Percentiles rank a stretch among this genome's conserved stretches.
Conservation (phyloP, 495 filamentous ascomycete species). For the Xylaria acuta region DNA sequence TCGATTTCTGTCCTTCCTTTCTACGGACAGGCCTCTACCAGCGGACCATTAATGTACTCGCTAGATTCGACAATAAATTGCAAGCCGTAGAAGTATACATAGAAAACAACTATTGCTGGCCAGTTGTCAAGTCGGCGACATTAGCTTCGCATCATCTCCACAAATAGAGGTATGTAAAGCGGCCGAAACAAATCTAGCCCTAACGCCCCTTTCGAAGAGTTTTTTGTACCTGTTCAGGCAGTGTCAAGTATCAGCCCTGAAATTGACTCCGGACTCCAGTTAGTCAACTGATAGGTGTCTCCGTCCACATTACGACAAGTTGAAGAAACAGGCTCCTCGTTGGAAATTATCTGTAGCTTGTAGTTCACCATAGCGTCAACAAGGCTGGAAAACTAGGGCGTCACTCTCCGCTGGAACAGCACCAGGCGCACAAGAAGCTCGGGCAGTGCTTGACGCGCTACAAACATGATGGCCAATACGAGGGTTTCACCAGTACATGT, state of each 20-base stretch:
- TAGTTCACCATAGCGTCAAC: too few species aligned
- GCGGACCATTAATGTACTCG: background rate
- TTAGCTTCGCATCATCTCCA: background rate
- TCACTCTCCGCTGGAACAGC: background rate
- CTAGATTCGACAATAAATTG: background rate
- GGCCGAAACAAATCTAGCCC: background rate
- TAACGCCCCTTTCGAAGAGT: background rate
- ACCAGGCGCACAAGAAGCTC: background rate
- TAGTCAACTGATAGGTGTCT: background rate
- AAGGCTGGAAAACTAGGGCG: background rate
- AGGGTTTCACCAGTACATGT: constrained; percentile 1
- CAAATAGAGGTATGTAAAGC: background rate
- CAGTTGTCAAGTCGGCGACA: background rate
- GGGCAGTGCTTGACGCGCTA: background rate
- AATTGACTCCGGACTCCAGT: too few species aligned
- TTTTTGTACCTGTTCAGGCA: background rate
- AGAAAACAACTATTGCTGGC: background rate
- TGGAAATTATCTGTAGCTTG: background rate
- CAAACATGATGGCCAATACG: background rate
- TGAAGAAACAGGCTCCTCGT: background rate
- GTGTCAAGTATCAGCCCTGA: background rate
- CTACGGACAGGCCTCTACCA: background rate
- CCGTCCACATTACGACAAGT: background rate
- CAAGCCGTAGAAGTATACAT: background rate
- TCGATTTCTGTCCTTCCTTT: background rate